Evolutionary conservation across 768 basidiomycete species (phyloP).

Genomic region (Mycena venus): DNA sequence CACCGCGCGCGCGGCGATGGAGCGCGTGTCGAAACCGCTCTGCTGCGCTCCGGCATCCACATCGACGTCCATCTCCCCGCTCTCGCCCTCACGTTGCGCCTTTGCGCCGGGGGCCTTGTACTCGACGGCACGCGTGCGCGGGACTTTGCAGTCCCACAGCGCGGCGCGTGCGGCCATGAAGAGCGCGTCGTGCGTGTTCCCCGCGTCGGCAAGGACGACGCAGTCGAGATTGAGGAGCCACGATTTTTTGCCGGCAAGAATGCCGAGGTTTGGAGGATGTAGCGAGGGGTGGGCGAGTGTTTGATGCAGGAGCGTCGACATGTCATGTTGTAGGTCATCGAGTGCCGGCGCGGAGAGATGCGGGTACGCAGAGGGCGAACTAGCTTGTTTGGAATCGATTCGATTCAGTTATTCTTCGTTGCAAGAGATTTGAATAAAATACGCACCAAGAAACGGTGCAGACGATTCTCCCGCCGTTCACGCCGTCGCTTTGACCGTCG

Average conservation of each 20-base stretch:
- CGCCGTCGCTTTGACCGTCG: constrained; percentile 54
- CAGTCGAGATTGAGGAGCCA: constrained; percentile 86
- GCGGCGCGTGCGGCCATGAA: constrained; percentile 86
- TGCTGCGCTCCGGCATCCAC: constrained; percentile 43
- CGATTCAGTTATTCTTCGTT: constrained; percentile 17
- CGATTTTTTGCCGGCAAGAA: constrained; percentile 71
- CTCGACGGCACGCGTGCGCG: constrained; percentile 77
- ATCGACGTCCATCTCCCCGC: constrained; percentile 72
- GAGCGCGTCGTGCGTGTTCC: constrained; percentile 82
- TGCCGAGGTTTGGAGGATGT: constrained; percentile 73
- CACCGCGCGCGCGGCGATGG: constrained; percentile 60
- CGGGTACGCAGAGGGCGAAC: constrained; percentile 87
- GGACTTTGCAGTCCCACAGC: constrained; percentile 86
- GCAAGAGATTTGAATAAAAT: constrained; percentile 1
- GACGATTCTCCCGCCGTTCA: constrained; percentile 71
- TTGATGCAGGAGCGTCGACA: constrained; percentile 72
- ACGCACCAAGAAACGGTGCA: constrained; percentile 86
- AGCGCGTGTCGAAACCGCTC: constrained; percentile 73
- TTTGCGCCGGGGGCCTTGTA: constrained; percentile 62
- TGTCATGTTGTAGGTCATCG: constrained; percentile 84
- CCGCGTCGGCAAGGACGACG: constrained; percentile 80
- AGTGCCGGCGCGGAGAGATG: constrained; percentile 70
- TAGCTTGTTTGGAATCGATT: constrained; percentile 57
- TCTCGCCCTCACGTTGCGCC: constrained; percentile 36
- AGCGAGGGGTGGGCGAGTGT: constrained; percentile 77